Evolutionary conservation across 345 rosid genomes (phyloP).

Genomic region (Brassica nigra): DNA sequence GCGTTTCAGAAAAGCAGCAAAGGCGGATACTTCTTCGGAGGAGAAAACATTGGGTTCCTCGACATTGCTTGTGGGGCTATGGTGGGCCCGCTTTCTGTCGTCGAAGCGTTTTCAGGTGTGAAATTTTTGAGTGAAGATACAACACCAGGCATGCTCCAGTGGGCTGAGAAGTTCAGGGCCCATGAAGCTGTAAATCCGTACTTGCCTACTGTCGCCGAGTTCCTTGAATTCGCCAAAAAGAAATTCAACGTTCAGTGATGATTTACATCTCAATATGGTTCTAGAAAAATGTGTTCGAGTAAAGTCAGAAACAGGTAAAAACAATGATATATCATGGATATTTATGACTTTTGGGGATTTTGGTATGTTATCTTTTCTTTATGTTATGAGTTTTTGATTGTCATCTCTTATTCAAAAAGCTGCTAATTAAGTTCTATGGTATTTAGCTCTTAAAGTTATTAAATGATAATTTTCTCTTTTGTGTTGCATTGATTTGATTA

Average conservation of each 20-base stretch:
- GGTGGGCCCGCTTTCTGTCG: background rate
- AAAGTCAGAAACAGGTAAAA: background rate
- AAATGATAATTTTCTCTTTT: background rate
- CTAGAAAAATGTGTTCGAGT: background rate
- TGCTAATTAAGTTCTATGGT: background rate
- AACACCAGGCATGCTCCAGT: background rate
- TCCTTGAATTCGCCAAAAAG: background rate
- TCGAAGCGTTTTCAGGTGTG: background rate
- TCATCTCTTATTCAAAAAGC: background rate
- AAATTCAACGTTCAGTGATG: constrained; percentile 1
- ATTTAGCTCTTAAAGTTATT: background rate
- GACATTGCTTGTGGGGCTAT: background rate
- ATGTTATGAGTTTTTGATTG: background rate
- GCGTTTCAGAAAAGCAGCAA: constrained; percentile 2
- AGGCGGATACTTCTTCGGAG: background rate
- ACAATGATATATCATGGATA: background rate
- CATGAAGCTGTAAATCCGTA: background rate
- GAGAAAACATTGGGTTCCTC: background rate
- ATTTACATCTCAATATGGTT: background rate
- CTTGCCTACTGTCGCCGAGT: background rate
- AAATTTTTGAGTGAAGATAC: background rate
- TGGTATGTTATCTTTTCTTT: background rate
- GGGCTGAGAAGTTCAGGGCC: constrained; percentile 1
- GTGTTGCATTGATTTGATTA: background rate
- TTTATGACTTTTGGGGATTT: background rate